Evolutionary conservation across 192 early-diverging fungal genomes (phyloP), one percentile per base, ranked within the genome.

Genomic region (Haplosporangium gracile): DNA sequence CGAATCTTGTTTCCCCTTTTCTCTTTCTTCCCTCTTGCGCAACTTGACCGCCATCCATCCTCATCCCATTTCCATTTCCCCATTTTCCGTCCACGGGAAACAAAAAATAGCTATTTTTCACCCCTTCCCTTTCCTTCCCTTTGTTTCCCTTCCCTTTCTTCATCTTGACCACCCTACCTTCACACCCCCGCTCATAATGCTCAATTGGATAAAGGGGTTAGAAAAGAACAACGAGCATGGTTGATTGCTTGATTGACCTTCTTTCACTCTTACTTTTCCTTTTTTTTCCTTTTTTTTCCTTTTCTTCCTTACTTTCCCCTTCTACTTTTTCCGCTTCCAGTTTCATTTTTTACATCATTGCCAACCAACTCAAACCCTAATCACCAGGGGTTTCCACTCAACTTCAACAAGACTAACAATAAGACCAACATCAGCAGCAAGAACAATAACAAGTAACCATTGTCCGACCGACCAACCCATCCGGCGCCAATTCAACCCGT

Each of bases 31-130:
- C 38, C 71, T 45, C 43, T 72, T 45, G 60, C 60, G 60, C 60
- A 65, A 65, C 60, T 65, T 32, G 60, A 15, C 29, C 9, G 60
- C 60, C 60, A 0, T 65, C 60, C 60, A 8, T 20, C n/a, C 22
- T 72, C 39, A 13, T 72, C 40, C 34, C 40, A 39, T 70, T 70
- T 38, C 70, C 40, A 42, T 72, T 45, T 72, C 43, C 71, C 43
- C 71, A 72, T 45, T 45, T 72, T 72, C 40, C 43, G 43, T 26
- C 26, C 40, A 65, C 60, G 60, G 60, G 60, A 65, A 77, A 77
- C 36, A 51, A 57, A 75, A 39, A 72, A 72, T 45, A 72, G 26
- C 8, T 45, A 45, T 51, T 76, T 60, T 79, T 32, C 36, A 36
- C 47, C 43, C 68, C 42, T 32, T 32, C 72, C 13, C 71, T 45